A percentile compares a stretch with the other conserved stretches of the same genome.
phyloP scores from a whole-genome alignment of 768 basidiomycete species.

The Lentinula guzmanii region DNA sequence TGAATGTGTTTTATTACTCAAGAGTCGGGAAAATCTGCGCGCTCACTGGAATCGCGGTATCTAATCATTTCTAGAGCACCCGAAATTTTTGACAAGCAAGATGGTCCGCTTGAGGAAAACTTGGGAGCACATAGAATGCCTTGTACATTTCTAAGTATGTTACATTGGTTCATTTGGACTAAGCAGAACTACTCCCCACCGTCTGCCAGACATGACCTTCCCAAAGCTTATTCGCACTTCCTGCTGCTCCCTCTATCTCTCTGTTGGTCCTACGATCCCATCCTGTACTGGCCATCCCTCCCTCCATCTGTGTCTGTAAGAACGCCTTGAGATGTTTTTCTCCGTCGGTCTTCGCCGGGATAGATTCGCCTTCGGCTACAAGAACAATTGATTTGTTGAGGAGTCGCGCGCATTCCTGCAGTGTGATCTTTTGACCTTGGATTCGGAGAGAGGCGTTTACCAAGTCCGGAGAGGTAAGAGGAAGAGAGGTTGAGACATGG shows the following conservation, averaged over 20 bases:
- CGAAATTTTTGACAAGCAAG: too few species aligned
- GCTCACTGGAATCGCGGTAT: too few species aligned
- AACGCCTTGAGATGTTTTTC: neutral
- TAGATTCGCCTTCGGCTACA: constrained; percentile 1
- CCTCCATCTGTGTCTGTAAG: constrained; percentile 3
- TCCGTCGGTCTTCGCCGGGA: neutral
- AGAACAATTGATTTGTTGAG: constrained; percentile 11
- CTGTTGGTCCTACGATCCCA: constrained; percentile 10
- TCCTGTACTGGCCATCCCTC: constrained; percentile 11
- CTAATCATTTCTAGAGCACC: too few species aligned
- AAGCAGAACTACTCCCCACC: neutral
- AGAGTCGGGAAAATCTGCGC: too few species aligned
- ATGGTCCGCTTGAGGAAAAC: too few species aligned
- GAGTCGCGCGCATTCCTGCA: constrained; percentile 17
- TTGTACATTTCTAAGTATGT: too few species aligned
- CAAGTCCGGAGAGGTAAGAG: constrained; percentile 13
- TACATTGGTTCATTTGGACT: too few species aligned
- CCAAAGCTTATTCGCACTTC: constrained; percentile 16
- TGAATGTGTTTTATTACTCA: too few species aligned
- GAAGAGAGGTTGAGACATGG: constrained; percentile 25
- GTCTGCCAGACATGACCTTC: constrained; percentile 15
- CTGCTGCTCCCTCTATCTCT: constrained; percentile 10
- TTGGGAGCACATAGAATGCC: too few species aligned
- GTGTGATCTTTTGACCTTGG: constrained; percentile 24
- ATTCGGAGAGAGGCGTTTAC: constrained; percentile 25